Base-by-base conservation (phyloP, 176 grass and related monocot genomes). In the Oryza meyeriana region DNA sequence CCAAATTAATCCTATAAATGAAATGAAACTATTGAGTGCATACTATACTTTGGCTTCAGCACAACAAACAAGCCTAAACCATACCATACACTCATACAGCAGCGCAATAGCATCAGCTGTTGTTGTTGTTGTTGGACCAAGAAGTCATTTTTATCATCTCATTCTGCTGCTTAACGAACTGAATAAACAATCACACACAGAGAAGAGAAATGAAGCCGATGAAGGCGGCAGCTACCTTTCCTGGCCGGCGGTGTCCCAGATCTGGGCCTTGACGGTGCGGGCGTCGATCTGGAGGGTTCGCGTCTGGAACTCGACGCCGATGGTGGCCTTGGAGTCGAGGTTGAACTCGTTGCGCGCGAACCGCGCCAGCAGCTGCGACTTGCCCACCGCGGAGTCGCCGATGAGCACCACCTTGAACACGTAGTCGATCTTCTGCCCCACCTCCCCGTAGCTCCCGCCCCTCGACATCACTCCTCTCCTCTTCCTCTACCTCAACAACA, bases 311-410 rank as follows among this genome's bases (percentile, higher is more conserved):
- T 90, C 92, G 32, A 97, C 94, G 27, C 92, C 94, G 57, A 94
- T 97, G 83, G 94, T 97, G 79, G 94, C 92, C 78, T 97, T 97
- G 41, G 94, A 97, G 76, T 97, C 94, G 85, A 97, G 78, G 85
- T 71, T 94, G 87, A 94, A 94, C 84, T 94, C 89, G 89, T 94
- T 94, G 69, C 92, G 89, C 13, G 88, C 34, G 83, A 94, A 94
- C 72, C 88, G 88, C 27, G 89, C 92, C 25, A 94, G 89, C 69
- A 91, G 86, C 80, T 94, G 92, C 77, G 88, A 93, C 69, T 93
- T 93, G 40, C 91, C 91, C 24, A 93, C 91, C 41, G 91, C 91
- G 62, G 91, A 90, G 85, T 93, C 91, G 62, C 91, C 91, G 82
- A 91, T 91, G 71, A 88, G 85, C 81, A 91, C 89, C 89, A 91